phyloP scores from a whole-genome alignment of 2,329 filamentous ascomycete genomes.

The Beauveria sp. region DNA sequence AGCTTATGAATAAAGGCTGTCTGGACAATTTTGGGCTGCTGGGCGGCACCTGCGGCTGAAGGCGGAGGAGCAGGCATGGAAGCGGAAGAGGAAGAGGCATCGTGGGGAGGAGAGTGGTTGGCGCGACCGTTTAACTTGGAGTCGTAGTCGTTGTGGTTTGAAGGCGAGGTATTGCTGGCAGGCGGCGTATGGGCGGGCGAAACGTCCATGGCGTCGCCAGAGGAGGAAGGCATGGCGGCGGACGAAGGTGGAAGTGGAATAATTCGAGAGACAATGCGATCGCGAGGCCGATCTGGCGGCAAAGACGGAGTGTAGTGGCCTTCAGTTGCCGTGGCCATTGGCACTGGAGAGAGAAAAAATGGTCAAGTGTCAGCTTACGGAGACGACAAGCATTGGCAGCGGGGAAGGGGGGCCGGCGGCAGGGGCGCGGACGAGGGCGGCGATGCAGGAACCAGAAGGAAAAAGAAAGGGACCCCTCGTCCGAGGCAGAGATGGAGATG shows the following conservation, averaged over 20 bases:
- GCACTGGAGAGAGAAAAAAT: slow-evolving; percentile 25
- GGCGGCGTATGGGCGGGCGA: slow-evolving; percentile 29
- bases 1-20: slow-evolving; percentile 99
- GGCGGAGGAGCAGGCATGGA: slow-evolving; percentile 45
- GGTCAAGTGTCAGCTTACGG: slow-evolving; percentile 7
- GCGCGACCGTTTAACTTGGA: slow-evolving; percentile 28
- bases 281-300: slow-evolving; percentile 32
- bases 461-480: neutral
- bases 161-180: slow-evolving; percentile 37
- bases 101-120: slow-evolving; percentile 31
- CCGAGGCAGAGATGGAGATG: neutral
- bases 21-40: slow-evolving; percentile 95
- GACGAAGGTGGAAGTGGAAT: slow-evolving; percentile 46
- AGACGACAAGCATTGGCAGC: slow-evolving; percentile 1
- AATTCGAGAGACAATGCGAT: slow-evolving; percentile 44
- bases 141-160: slow-evolving; percentile 37
- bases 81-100: slow-evolving; percentile 29
- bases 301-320: slow-evolving; percentile 37
- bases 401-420: neutral
- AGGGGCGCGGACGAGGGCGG: neutral
- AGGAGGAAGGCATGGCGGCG: slow-evolving; percentile 52
- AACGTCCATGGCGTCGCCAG: slow-evolving; percentile 55
- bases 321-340: slow-evolving; percentile 48
- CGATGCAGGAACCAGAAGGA: neutral
- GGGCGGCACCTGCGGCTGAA: slow-evolving; percentile 64